Base-by-base conservation (phyloP, 2,329 filamentous ascomycete species). In the Trichoderma sp. region DNA sequence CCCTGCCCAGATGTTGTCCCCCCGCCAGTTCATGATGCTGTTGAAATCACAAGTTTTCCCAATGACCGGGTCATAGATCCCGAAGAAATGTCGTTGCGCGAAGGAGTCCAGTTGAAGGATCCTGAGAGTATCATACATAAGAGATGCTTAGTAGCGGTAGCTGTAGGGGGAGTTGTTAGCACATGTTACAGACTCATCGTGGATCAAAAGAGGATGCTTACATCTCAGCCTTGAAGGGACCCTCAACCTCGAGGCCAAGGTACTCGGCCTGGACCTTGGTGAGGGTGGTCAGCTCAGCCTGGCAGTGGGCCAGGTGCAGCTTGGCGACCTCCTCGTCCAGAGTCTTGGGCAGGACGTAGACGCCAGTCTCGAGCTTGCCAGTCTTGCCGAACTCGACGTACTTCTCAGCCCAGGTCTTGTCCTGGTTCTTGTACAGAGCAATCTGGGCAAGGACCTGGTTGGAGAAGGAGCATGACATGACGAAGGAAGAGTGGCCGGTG, bases 381-480 rank as follows among this genome's bases (percentile, higher is more conserved):
- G 87, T 88, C 86, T 93, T 92, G 83, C 91, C 92, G 79, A 97
- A 99, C 83, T 97, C 95, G 74, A 93, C 83, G 84, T 97, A 96
- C 88, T 97, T 97, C 83, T 91, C 84, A 81, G 90, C 88, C 80
- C 96, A 99, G 66, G 84, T 90, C 78, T 86, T 87, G 78, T 98
- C 93, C 75, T 90, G 85, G 75, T 88, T 90, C 90, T 98, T 98
- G 91, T 82, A 99, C 76, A 99, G 85, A 85, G 96, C 90, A 84
- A 99, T 98, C 86, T 99, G 95, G 72, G 95, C 95, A 79, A 99
- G 92, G 75, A 98, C 95, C 88, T 99, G 95, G 90, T 99, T 99
- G 88, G 93, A 96, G 90, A 99, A 99, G 70, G 94, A 98, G 90
- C 95, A 99, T 75, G 93, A 97, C 95, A 99, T 98, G 72, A 99